Evolutionary conservation across 805 yeast species (phyloP).

Genomic region (Wickerhamiella azyma): DNA sequence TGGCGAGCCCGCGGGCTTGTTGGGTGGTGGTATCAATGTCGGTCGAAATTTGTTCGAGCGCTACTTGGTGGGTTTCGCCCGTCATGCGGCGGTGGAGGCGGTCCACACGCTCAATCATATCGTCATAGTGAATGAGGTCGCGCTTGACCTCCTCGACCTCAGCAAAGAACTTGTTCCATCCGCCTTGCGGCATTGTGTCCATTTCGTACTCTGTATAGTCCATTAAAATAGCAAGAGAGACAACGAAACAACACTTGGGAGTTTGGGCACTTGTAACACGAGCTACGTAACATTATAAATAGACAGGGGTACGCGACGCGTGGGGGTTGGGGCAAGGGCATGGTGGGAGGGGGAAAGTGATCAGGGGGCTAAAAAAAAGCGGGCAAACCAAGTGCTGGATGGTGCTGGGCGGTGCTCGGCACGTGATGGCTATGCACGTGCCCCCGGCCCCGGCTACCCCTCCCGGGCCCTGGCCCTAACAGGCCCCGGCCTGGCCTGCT

Average conservation of each 20-base stretch:
- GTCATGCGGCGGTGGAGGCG: conserved; percentile 54
- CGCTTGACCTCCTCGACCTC: conserved; percentile 55
- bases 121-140: conserved; percentile 56
- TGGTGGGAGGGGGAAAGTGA: neutral
- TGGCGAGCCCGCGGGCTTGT: conserved; percentile 70
- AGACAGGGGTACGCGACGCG: neutral
- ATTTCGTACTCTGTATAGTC: conserved; percentile 8
- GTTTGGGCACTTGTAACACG: too few relatives aligned
- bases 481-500: too few relatives aligned
- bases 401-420: too few relatives aligned
- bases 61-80: conserved; percentile 58
- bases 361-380: neutral
- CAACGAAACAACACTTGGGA: too few relatives aligned
- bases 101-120: conserved; percentile 54
- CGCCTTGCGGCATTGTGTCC: conserved; percentile 4
- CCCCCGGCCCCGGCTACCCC: too few relatives aligned
- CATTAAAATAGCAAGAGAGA: neutral
- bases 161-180: conserved; percentile 43
- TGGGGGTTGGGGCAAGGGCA: neutral
- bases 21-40: conserved; percentile 64
- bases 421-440: too few relatives aligned
- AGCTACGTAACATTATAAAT: neutral
- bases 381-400: too few relatives aligned
- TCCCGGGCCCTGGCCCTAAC: too few relatives aligned
- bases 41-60: conserved; percentile 51